Base-by-base conservation (phyloP, 1,139 yeast species). In the Candida freyschussii region DNA sequence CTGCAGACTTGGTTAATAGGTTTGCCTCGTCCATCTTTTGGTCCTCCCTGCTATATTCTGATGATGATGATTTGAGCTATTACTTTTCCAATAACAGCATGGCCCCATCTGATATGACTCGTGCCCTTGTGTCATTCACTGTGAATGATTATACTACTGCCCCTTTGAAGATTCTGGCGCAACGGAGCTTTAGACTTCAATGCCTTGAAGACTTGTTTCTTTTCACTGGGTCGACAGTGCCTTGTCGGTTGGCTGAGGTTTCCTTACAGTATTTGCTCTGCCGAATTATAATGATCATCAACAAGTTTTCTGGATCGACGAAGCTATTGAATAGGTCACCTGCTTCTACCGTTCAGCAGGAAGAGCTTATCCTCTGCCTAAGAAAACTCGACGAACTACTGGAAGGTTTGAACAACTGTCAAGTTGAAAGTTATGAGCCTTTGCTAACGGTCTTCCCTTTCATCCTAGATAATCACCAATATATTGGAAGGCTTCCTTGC, bases 291-390 rank as follows among this genome's bases (percentile, higher is more conserved):
- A 60, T 76, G 37, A 66, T 70, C 0, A 52, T 80, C 21, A 61
- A 72, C 33, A 69, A 71, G 34, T 74, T 67, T 39, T 57, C 75
- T 7, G 66, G 75, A 3, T 78, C 76, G 40, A 68, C 65, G 31
- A 67, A 64, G 11, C 52, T 78, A 6, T 52, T 75, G 7, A 71
- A 75, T 17, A 55, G 51, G 14, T 65, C 65, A 24, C 87, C 89
- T 2, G 58, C 75, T 25, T 69, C 81, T 0, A 60, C 63, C 21
- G 55, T 76, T 11, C 75, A 76, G 38, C 65, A 67, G 19, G 47
- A 54, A 8, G 86, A 78, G 46, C 47, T 78, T 12, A 43, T 43
- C 6, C 44, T 56, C 1, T 43, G 67, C 8, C 38, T 68, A 6
- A 31, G 46, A 5, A 69, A 70, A 1, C 41, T 65, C 4, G 44